Conservation (phyloP, 208 protist genomes). For the Acanthamoeba divionensis region DNA sequence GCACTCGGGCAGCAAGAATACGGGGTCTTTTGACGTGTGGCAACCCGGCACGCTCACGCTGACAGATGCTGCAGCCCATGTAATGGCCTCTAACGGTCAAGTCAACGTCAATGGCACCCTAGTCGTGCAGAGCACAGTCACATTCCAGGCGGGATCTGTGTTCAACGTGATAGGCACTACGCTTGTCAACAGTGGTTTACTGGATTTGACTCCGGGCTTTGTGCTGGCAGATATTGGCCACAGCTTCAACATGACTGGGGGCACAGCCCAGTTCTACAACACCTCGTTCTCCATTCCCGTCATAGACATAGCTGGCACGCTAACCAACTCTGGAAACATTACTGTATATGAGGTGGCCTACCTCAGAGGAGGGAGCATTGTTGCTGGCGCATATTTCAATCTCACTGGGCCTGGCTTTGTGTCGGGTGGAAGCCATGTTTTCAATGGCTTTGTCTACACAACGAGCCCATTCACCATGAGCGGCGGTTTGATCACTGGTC, state of each 20-base stretch:
- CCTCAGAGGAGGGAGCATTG: neutral
- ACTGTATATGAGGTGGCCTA: neutral
- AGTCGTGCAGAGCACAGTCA: neutral
- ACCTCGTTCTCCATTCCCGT: no score
- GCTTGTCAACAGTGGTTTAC: neutral
- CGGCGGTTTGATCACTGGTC: neutral
- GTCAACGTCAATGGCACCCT: neutral
- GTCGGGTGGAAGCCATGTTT: neutral
- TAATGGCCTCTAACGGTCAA: neutral
- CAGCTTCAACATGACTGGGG: neutral
- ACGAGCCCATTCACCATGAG: neutral
- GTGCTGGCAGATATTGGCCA: neutral
- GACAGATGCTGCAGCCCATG: neutral
- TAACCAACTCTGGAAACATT: neutral
- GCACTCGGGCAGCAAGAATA: neutral
- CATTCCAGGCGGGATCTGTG: neutral
- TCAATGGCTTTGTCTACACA: neutral
- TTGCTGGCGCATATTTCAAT: neutral
- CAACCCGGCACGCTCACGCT: neutral
- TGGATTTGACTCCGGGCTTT: neutral
- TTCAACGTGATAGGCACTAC: neutral
- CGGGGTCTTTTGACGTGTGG: neutral
- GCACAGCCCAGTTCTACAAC: conserved; percentile 25
- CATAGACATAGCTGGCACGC: neutral
- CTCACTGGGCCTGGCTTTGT: neutral